Percentiles rank a stretch among this genome's conserved stretches.
These are phyloP conservation scores for Verticillium tricorpus DNA, from an alignment of 2,329 filamentous ascomycete genomes.

Conservation along the genomic window DNA sequence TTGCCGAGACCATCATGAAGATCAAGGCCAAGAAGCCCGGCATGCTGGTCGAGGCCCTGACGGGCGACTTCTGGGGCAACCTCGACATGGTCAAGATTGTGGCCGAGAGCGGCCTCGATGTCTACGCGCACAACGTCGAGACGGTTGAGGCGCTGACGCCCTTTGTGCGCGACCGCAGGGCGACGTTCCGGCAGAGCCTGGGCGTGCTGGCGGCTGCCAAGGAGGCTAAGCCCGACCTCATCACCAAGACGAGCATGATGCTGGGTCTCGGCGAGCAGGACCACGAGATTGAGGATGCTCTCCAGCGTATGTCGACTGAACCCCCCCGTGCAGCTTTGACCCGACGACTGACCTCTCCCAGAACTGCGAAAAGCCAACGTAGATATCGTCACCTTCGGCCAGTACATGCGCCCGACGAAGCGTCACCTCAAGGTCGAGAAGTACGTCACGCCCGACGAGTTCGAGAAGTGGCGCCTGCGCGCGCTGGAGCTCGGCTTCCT, in stretches of 20 bases:
- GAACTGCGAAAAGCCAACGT: slow-evolving; percentile 70
- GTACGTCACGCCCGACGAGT: slow-evolving; percentile 87
- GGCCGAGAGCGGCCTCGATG: slow-evolving; percentile 83
- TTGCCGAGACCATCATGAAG: slow-evolving; percentile 87
- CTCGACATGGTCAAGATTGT: slow-evolving; percentile 82
- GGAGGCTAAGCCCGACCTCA: slow-evolving; percentile 65
- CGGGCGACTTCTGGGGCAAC: slow-evolving; percentile 83
- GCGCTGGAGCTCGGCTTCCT: slow-evolving; percentile 94
- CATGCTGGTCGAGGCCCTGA: slow-evolving; percentile 77
- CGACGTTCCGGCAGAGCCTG: slow-evolving; percentile 83
- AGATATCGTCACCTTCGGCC: slow-evolving; percentile 97
- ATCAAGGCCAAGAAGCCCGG: slow-evolving; percentile 82
- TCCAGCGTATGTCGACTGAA: slow-evolving; percentile 50
- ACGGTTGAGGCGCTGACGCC: slow-evolving; percentile 89
- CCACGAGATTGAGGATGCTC: slow-evolving; percentile 72
- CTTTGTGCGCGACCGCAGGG: slow-evolving; percentile 81
- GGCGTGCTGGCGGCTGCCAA: slow-evolving; percentile 79
- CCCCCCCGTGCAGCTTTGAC: neutral
- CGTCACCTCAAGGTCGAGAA: slow-evolving; percentile 95
- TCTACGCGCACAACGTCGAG: slow-evolving; percentile 97
- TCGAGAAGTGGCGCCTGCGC: slow-evolving; percentile 85
- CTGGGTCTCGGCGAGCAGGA: slow-evolving; percentile 91
- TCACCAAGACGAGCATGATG: slow-evolving; percentile 99
- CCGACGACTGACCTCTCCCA: slow-evolving; percentile 3
- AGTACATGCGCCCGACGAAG: slow-evolving; percentile 99